phyloP scores from a whole-genome alignment of 352 stramenopile genomes.

The Sclerospora graminicola region DNA sequence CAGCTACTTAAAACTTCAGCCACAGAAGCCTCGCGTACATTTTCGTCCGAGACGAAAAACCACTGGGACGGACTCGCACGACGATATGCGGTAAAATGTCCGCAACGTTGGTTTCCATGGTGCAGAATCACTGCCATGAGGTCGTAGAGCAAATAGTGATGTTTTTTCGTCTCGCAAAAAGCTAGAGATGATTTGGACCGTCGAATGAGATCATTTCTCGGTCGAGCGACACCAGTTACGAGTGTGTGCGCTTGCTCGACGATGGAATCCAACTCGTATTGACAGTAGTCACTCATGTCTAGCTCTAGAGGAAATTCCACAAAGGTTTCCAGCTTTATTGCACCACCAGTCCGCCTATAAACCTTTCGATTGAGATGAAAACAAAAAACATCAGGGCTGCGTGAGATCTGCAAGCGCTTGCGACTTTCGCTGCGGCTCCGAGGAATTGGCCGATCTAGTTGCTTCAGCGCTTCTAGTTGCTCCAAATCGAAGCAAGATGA shows the following conservation, averaged over 20 bases:
- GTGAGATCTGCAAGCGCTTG: conserved; percentile 71
- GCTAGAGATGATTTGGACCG: not conserved
- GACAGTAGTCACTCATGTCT: conserved; percentile 68
- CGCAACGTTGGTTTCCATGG: conserved; percentile 76
- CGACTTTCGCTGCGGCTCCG: conserved; percentile 38
- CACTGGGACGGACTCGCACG: conserved; percentile 44
- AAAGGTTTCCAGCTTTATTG: conserved; percentile 69
- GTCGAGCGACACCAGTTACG: not conserved
- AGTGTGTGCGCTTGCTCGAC: conserved; percentile 21
- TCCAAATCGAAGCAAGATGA: conserved; percentile 25
- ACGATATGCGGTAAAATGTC: conserved; percentile 81
- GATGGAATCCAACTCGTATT: conserved; percentile 36
- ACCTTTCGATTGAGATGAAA: conserved; percentile 85
- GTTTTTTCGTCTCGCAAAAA: conserved; percentile 11
- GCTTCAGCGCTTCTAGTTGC: conserved; percentile 33
- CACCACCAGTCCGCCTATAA: conserved; percentile 55
- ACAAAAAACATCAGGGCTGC: conserved; percentile 73
- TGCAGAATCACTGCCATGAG: conserved; percentile 75
- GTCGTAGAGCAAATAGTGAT: conserved; percentile 54
- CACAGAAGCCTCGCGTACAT: conserved; percentile 39
- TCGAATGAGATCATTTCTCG: conserved; percentile 6
- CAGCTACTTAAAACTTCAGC: conserved; percentile 64
- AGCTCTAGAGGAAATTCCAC: conserved; percentile 73
- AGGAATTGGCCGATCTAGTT: conserved; percentile 26
- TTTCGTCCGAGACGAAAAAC: conserved; percentile 84